Evolutionary conservation across 2,329 filamentous ascomycete species (phyloP).

Genomic region (Epicoccum nigrum): DNA sequence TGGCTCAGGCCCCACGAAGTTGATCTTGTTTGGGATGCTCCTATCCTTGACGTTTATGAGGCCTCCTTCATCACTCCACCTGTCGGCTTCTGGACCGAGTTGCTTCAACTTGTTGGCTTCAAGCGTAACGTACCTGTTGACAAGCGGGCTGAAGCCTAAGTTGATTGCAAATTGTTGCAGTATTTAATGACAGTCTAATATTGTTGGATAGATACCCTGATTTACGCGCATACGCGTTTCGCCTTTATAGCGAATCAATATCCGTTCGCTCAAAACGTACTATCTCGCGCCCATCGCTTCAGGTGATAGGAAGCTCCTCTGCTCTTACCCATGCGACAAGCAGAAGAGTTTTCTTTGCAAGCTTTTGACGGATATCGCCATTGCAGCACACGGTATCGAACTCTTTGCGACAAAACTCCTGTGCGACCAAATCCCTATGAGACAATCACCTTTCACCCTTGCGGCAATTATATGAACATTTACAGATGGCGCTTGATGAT

Average conservation of each 20-base stretch:
- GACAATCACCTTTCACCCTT: not conserved
- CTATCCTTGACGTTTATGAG: conserved; percentile 49
- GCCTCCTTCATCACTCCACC: conserved; percentile 51
- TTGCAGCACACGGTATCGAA: not conserved
- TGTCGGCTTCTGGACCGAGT: conserved; percentile 45
- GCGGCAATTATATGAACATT: no score
- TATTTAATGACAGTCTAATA: conserved; percentile 14
- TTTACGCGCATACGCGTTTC: conserved; percentile 10
- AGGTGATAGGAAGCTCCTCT: conserved; percentile 16
- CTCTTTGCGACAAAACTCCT: conserved; percentile 2
- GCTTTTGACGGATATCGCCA: not conserved
- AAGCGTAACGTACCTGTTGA: conserved; percentile 39
- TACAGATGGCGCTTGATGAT: not conserved
- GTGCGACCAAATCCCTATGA: not conserved
- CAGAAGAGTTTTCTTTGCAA: conserved; percentile 10
- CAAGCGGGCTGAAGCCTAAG: conserved; percentile 32
- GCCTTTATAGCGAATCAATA: conserved; percentile 27
- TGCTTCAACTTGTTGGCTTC: conserved; percentile 43
- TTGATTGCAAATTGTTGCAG: not conserved
- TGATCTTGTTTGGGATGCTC: conserved; percentile 52
- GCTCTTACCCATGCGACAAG: conserved; percentile 27
- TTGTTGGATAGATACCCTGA: conserved; percentile 22
- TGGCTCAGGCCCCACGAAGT: conserved; percentile 58
- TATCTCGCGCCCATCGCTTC: conserved; percentile 1
- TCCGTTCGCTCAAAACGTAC: conserved; percentile 18